A percentile compares a stretch with the other conserved stretches of the same genome.
These are phyloP conservation scores for Colletotrichum abscissum DNA, from an alignment of 2,329 filamentous ascomycete species.

Conservation along the genomic window DNA sequence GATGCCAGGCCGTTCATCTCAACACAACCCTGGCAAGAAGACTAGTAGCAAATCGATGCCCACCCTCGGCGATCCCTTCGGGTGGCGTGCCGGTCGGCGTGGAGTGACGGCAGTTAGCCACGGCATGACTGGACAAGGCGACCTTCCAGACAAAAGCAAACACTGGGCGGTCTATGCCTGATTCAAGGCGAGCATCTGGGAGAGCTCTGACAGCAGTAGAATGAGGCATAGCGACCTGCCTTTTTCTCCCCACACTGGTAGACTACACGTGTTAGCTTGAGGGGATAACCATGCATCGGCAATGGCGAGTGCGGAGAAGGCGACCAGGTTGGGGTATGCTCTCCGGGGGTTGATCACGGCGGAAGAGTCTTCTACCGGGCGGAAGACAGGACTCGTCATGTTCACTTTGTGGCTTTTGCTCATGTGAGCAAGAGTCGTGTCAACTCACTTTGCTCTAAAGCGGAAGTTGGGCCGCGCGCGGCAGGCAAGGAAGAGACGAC, in stretches of 20 bases:
- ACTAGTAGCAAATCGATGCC: not conserved
- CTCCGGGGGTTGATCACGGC: not conserved
- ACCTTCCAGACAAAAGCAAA: not conserved
- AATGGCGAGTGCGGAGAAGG: slow-evolving; percentile 32
- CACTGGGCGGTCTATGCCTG: not conserved
- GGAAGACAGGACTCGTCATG: not conserved
- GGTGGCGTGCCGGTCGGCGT: not conserved
- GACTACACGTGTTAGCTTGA: slow-evolving; percentile 4
- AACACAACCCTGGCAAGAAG: not conserved
- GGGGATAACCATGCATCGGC: slow-evolving; percentile 30
- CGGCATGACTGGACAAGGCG: slow-evolving; percentile 7
- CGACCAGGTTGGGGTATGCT: not conserved
- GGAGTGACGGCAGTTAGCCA: slow-evolving; percentile 21
- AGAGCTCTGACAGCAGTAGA: not conserved
- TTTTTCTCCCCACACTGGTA: not conserved
- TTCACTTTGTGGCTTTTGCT: not conserved
- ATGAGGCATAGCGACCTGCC: not conserved
- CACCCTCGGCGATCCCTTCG: slow-evolving; percentile 18
- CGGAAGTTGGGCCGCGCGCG: not conserved
- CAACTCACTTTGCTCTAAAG: not conserved
- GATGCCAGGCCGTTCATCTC: slow-evolving; percentile 12
- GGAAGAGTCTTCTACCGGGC: slow-evolving; percentile 24
- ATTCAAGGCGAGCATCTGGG: slow-evolving; percentile 1
- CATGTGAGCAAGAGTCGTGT: not conserved
- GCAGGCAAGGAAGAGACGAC: not conserved